Base-by-base conservation (phyloP, 1,284 basidiomycete genomes). In the Ustilago xerochloae region DNA sequence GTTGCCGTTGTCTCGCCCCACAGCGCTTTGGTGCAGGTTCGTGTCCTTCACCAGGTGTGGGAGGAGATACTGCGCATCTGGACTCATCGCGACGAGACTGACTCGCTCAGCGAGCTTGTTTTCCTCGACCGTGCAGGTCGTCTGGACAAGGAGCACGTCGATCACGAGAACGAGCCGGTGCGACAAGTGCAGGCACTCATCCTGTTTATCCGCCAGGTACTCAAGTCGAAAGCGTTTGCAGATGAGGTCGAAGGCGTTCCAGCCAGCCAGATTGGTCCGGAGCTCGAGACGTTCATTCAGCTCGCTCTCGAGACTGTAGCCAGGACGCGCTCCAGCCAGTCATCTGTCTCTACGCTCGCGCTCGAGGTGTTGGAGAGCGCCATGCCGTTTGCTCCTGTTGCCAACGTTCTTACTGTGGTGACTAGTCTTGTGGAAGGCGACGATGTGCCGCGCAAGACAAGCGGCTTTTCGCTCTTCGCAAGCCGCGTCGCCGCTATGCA, bases 21-120 rank as follows among this genome's bases (percentile, higher is more conserved):
- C 68, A 89, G 89, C 60, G 73, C 86, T 2, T 81, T 87, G 35
- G 80, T 86, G 46, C 89, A 92, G 75, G 88, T 91, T 32, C 88
- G 89, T 0, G 78, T 68, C 26, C 57, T 82, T 18, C 63, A 75
- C 54, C 71, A 80, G 53, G 67, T 80, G 2, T 80, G 67, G 72
- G 67, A 68, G 28, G 80, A 82, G 54, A 58, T 69, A 7, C 36
- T 62, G 41, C 59, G 80, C 9, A 75, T 79, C 52, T 77, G 72
- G 60, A 26, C 48, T 15, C 57, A 78, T 32, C 58, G 74, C 20
- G 73, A 63, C 47, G 65, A 73, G 63, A 65, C 57, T 5, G 72
- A 69, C 3, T 38, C 58, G 29, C 62, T 76, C 24, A 66, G 66
- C 43, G 67, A 72, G 28, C 53, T 65, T 10, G 55, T 75, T n/a